Percentiles rank a stretch among this genome's conserved stretches.
Evolutionary conservation across 192 early-diverging fungal species (phyloP).

Genomic region (Gryganskiella cystojenkinii): DNA sequence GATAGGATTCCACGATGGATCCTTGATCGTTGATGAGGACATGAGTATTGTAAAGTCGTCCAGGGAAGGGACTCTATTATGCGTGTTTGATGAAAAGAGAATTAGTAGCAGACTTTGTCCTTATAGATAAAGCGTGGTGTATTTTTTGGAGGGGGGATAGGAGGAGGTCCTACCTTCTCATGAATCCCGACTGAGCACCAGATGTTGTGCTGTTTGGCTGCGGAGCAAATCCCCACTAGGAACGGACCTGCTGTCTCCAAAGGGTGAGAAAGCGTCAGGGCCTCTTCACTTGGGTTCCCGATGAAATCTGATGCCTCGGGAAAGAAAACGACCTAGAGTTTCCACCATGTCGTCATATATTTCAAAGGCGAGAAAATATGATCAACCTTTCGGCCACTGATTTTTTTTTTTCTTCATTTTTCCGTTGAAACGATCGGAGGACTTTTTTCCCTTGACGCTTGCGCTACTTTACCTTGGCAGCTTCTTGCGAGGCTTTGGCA

Average conservation of each 20-base stretch:
- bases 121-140: not conserved
- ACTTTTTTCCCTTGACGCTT: no score
- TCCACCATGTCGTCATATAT: no score
- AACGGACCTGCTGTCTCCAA: conserved; percentile 60
- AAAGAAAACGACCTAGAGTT: conserved; percentile 74
- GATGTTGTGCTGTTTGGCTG: conserved; percentile 67
- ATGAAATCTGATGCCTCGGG: conserved; percentile 90
- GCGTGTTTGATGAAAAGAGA: not conserved
- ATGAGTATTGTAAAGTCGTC: conserved; percentile 73
- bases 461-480: conserved; percentile 73
- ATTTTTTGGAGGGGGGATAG: not conserved
- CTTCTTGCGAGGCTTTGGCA: conserved; percentile 62
- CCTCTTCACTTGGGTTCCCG: conserved; percentile 62
- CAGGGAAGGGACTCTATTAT: conserved; percentile 33
- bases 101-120: not conserved
- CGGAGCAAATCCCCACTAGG: conserved; percentile 66
- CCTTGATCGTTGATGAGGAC: conserved; percentile 73
- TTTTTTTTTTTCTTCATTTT: not conserved
- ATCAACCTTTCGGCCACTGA: not conserved
- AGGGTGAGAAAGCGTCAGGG: conserved; percentile 59
- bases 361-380: no score
- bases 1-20: conserved; percentile 64
- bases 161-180: conserved; percentile 55
- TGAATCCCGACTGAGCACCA: conserved; percentile 87
- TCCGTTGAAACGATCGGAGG: no score